Conservation (phyloP, 495 filamentous ascomycete species). For the Ramalina peruviana region DNA sequence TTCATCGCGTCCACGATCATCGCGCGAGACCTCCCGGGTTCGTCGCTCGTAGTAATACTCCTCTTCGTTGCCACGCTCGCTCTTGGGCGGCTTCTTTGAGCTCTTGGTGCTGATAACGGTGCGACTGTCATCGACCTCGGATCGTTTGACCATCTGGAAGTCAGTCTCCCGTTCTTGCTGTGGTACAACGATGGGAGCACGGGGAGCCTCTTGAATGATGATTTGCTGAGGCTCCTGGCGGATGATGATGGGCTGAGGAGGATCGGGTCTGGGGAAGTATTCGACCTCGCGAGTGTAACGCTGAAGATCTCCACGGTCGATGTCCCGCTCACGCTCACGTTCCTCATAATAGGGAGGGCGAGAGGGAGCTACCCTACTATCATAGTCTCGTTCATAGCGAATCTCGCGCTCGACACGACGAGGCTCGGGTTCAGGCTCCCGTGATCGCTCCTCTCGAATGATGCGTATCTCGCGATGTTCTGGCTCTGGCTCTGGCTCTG, state of each 20-base stretch:
- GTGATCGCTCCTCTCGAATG: slow-evolving; percentile 11
- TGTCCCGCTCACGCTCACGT: slow-evolving; percentile 31
- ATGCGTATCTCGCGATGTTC: slow-evolving; percentile 26
- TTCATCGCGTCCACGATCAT: slow-evolving; percentile 34
- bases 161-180: slow-evolving; percentile 41
- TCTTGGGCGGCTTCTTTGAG: slow-evolving; percentile 28
- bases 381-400: slow-evolving; percentile 33
- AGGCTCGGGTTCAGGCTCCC: slow-evolving; percentile 36
- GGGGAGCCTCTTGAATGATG: slow-evolving; percentile 62
- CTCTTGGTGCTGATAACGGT: slow-evolving; percentile 16
- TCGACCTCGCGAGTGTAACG: slow-evolving; percentile 55
- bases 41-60: slow-evolving; percentile 18
- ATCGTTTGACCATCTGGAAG: slow-evolving; percentile 54
- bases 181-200: slow-evolving; percentile 49
- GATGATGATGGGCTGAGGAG: slow-evolving; percentile 50
- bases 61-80: slow-evolving; percentile 22
- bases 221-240: slow-evolving; percentile 56
- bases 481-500: slow-evolving; percentile 37
- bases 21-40: slow-evolving; percentile 24
- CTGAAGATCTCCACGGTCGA: slow-evolving; percentile 41
- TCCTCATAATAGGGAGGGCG: slow-evolving; percentile 24
- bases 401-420: slow-evolving; percentile 33
- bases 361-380: slow-evolving; percentile 19
- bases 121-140: slow-evolving; percentile 26
- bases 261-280: slow-evolving; percentile 44